Evolutionary conservation across 1,284 basidiomycete species (phyloP).

Genomic region (Rhodotorula sp.): DNA sequence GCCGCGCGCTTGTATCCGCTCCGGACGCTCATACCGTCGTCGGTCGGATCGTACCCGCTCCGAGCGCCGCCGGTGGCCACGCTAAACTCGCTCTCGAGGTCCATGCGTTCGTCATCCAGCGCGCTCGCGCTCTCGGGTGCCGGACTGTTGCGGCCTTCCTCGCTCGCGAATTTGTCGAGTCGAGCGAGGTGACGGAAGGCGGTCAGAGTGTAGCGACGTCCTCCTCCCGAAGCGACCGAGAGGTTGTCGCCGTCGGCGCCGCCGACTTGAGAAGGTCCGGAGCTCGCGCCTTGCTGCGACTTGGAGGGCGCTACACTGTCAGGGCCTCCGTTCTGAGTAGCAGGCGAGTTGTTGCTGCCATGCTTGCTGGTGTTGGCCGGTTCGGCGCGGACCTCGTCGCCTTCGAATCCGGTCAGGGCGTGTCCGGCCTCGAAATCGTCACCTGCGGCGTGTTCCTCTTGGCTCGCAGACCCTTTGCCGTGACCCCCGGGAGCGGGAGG

Average conservation of each 20-base stretch:
- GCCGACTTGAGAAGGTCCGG: background rate
- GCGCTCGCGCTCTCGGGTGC: background rate
- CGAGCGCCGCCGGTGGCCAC: background rate
- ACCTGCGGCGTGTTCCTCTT: background rate
- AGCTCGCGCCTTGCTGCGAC: background rate
- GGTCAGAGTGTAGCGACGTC: background rate
- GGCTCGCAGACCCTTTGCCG: background rate
- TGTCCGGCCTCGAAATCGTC: background rate
- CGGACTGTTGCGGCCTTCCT: background rate
- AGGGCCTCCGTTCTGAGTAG: too few species aligned
- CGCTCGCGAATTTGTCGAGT: background rate
- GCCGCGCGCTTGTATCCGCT: background rate
- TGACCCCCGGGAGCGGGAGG: background rate
- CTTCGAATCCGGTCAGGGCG: too few species aligned
- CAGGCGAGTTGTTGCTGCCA: too few species aligned
- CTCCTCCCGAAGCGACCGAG: background rate
- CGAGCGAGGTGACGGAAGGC: background rate
- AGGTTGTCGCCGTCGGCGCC: background rate
- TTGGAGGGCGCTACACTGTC: background rate
- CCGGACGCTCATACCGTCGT: background rate
- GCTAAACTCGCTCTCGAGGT: background rate
- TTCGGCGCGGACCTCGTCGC: background rate
- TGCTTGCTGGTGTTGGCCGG: too few species aligned
- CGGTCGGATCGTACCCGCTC: background rate
- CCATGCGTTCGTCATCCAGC: background rate